phyloP scores from a whole-genome alignment of 192 early-diverging fungal species.

The Podila epigama region DNA sequence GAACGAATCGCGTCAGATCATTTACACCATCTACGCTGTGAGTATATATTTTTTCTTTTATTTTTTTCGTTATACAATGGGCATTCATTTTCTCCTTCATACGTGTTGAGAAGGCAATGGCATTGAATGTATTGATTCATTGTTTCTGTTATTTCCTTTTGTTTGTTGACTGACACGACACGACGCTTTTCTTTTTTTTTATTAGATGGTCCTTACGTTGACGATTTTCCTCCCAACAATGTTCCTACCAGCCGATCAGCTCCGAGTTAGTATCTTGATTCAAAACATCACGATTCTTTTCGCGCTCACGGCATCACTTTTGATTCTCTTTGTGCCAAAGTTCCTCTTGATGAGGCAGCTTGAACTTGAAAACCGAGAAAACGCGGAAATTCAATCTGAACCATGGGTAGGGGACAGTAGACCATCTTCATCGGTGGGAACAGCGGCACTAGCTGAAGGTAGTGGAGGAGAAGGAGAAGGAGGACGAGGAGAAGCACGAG shows the following conservation, averaged over 20 bases:
- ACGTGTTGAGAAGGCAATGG: too few species aligned
- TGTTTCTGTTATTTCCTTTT: too few species aligned
- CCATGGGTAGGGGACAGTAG: not conserved
- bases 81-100: too few species aligned
- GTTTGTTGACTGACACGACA: too few species aligned
- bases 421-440: not conserved
- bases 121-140: too few species aligned
- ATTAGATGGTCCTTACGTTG: conserved; percentile 1
- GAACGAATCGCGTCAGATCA: conserved; percentile 4
- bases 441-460: not conserved
- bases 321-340: conserved; percentile 12
- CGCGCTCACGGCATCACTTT: not conserved
- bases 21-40: conserved; percentile 11
- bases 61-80: not conserved
- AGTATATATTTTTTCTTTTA: not conserved
- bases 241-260: not conserved
- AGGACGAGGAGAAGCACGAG: not conserved
- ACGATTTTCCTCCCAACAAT: not conserved
- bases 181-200: not conserved
- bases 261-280: not conserved
- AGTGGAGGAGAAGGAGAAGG: not conserved
- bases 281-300: conserved; percentile 8
- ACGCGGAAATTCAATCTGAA: not conserved
- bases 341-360: not conserved
- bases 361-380: not conserved